A percentile compares a stretch with the other conserved stretches of the same genome.
Evolutionary conservation across 257 asterid genomes (phyloP).

Genomic region (Solanum ossicruentum): DNA sequence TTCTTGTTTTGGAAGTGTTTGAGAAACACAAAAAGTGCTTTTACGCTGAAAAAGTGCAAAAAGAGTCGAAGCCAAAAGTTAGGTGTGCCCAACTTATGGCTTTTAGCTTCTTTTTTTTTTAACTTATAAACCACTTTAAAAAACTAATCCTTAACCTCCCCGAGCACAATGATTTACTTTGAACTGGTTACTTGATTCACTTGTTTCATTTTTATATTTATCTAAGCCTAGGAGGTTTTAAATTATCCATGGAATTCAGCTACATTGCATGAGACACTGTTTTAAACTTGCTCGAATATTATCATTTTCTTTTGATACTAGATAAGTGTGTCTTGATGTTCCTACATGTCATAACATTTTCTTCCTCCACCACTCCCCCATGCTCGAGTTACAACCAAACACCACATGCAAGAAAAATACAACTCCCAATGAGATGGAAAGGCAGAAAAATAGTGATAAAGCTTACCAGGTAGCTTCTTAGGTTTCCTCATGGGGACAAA

Average conservation of each 20-base stretch:
- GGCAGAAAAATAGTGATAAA: not conserved
- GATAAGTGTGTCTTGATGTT: not conserved
- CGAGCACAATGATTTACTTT: not conserved
- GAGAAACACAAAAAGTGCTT: too few relatives aligned
- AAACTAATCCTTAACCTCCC: too few relatives aligned
- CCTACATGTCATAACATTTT: not conserved
- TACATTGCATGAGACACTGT: not conserved
- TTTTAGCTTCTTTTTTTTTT: too few relatives aligned
- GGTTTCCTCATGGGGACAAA: conserved; percentile 95
- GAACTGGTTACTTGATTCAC: not conserved
- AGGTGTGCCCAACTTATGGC: too few relatives aligned
- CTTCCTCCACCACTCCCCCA: not conserved
- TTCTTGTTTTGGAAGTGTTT: too few relatives aligned
- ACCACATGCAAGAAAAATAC: not conserved
- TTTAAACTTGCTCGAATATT: not conserved
- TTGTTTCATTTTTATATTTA: not conserved
- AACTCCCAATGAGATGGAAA: not conserved
- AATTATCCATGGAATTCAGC: not conserved
- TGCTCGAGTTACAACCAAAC: not conserved
- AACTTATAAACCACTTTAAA: too few relatives aligned
- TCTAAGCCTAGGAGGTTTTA: not conserved
- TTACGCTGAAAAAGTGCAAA: too few relatives aligned
- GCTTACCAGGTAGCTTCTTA: conserved; percentile 70
- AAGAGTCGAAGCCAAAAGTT: too few relatives aligned
- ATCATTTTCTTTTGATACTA: not conserved